These are phyloP conservation scores for Colletotrichum sp. DNA, from an alignment of 2,329 filamentous ascomycete species.

Conservation along the genomic window DNA sequence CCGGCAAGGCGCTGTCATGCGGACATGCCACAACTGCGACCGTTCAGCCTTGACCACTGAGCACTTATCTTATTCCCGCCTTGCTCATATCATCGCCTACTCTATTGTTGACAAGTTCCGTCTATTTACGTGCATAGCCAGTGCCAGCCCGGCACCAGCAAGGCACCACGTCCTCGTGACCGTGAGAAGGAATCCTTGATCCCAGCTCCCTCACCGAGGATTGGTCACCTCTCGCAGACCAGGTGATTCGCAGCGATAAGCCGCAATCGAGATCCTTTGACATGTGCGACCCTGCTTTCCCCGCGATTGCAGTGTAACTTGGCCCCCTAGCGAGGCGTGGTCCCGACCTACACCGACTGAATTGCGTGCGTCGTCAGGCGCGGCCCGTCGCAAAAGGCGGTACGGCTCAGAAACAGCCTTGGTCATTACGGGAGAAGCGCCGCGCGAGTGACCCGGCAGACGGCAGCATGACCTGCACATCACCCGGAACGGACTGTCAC, in stretches of 20 bases:
- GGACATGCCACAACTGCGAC: constrained; percentile 6
- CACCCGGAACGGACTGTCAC: background rate
- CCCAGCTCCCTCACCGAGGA: constrained; percentile 4
- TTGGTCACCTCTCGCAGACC: background rate
- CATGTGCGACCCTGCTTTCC: background rate
- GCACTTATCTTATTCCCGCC: background rate
- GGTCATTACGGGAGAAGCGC: background rate
- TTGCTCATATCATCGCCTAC: background rate
- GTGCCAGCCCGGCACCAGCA: background rate
- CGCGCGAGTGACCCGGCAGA: background rate
- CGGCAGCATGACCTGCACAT: background rate
- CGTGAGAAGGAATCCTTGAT: background rate
- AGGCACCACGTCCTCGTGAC: constrained; percentile 16
- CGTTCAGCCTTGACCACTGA: background rate
- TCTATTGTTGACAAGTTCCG: background rate
- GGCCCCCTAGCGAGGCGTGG: background rate
- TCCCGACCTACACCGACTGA: background rate
- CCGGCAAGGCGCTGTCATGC: constrained; percentile 1
- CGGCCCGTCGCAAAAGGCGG: background rate
- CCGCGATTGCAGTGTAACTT: background rate
- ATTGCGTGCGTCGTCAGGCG: constrained; percentile 4
- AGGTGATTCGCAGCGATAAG: constrained; percentile 10
- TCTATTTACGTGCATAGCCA: background rate
- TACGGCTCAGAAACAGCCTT: background rate
- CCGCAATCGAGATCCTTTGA: constrained; percentile 11